Evolutionary conservation across 768 basidiomycete species (phyloP).

Genomic region (Fomitopsis pulvina): DNA sequence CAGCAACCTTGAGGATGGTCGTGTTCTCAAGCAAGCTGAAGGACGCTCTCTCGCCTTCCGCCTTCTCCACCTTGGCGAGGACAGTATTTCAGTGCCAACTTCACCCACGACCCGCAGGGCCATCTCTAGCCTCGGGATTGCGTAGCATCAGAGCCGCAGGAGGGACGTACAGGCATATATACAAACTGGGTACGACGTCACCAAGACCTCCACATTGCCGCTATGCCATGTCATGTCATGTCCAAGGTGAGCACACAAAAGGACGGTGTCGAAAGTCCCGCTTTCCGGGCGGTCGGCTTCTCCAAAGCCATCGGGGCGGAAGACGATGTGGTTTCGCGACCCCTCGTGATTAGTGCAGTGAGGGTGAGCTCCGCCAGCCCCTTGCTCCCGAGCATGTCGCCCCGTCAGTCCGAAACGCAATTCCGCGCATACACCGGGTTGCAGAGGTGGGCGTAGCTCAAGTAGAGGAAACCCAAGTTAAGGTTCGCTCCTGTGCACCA

Average conservation of each 20-base stretch:
- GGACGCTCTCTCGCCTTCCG: conserved; percentile 27
- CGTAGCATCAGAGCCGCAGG: background rate
- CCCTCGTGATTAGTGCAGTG: conserved; percentile 58
- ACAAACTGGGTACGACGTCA: conserved; percentile 7
- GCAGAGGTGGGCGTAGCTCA: conserved; percentile 26
- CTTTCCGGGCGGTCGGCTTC: conserved; percentile 38
- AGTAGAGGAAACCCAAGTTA: conserved; percentile 45
- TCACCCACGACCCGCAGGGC: conserved; percentile 48
- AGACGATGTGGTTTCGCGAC: conserved; percentile 64
- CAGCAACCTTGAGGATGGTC: background rate
- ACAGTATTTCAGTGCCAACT: conserved; percentile 45
- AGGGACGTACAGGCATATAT: conserved; percentile 1
- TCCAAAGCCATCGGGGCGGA: conserved; percentile 54
- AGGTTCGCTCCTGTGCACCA: conserved; percentile 55
- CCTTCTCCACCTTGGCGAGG: conserved; percentile 35
- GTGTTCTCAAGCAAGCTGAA: conserved; percentile 56
- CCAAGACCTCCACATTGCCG: conserved; percentile 1
- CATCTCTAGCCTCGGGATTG: conserved; percentile 47
- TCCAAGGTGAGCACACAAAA: background rate
- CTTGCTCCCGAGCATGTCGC: conserved; percentile 69
- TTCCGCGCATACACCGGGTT: background rate
- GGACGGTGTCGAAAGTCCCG: conserved; percentile 34
- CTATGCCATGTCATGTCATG: background rate
- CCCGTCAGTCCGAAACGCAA: background rate
- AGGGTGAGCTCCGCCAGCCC: conserved; percentile 68